A percentile compares a stretch with the other conserved stretches of the same genome.
Evolutionary conservation across 257 asterid genomes (phyloP).

Genomic region (Eustoma russellianum): DNA sequence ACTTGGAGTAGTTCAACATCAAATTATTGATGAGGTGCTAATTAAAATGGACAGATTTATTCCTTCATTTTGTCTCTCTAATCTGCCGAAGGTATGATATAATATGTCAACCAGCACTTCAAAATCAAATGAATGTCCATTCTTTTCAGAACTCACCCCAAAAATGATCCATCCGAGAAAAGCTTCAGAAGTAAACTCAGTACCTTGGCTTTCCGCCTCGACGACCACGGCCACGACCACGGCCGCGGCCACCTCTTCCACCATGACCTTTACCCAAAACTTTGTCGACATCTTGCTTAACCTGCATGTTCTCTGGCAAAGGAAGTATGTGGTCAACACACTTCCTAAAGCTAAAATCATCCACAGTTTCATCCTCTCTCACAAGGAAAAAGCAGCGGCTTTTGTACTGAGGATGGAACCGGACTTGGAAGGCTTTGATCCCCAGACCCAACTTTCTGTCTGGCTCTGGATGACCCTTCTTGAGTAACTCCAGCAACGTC

Average conservation of each 20-base stretch:
- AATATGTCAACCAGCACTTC: background rate
- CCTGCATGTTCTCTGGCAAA: slow-evolving; percentile 74
- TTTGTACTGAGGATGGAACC: slow-evolving; percentile 65
- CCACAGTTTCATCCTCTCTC: slow-evolving; percentile 71
- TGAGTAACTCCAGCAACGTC: slow-evolving; percentile 59
- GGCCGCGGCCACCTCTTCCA: slow-evolving; percentile 40
- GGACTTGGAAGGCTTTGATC: slow-evolving; percentile 58
- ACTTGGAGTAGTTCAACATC: too few species aligned
- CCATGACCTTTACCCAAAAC: slow-evolving; percentile 54
- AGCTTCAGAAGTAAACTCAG: background rate
- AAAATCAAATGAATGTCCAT: background rate
- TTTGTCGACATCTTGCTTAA: slow-evolving; percentile 51
- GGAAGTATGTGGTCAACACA: slow-evolving; percentile 77
- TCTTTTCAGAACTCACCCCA: background rate
- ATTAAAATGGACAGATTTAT: too few species aligned
- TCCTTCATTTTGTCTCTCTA: too few species aligned
- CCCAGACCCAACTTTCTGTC: slow-evolving; percentile 77
- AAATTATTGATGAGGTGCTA: too few species aligned
- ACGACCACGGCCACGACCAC: slow-evolving; percentile 47
- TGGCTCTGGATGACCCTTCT: slow-evolving; percentile 83
- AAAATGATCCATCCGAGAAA: background rate
- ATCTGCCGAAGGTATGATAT: too few species aligned
- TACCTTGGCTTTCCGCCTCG: slow-evolving; percentile 44
- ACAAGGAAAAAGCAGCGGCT: slow-evolving; percentile 83
- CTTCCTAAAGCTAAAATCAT: slow-evolving; percentile 93